Percentiles rank a stretch among this genome's conserved stretches.
Conservation (phyloP, 108 stramenopile species). For the Cyclotella kingstonii region DNA sequence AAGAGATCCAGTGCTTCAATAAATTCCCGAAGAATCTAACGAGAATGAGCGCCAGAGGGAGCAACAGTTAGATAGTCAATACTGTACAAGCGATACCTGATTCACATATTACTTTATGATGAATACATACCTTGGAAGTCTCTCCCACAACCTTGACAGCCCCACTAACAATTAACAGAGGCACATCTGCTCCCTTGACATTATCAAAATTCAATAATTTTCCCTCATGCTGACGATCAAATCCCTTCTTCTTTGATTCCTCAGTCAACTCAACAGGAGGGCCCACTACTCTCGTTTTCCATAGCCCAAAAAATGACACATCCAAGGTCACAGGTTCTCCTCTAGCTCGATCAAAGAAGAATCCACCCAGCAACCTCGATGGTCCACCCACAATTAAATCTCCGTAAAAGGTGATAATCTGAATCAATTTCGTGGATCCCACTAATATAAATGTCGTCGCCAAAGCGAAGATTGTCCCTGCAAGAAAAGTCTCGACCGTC, state of each 20-base stretch:
- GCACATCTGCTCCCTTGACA: constrained; percentile 36
- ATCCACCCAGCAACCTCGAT: constrained; percentile 75
- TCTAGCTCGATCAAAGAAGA: constrained; percentile 80
- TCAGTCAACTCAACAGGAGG: constrained; percentile 58
- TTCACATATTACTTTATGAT: background rate
- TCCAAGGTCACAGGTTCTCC: constrained; percentile 89
- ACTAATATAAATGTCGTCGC: constrained; percentile 92
- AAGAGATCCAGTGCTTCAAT: constrained; percentile 86
- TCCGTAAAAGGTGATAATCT: constrained; percentile 82
- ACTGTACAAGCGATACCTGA: background rate
- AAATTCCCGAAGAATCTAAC: constrained; percentile 53
- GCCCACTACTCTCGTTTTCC: constrained; percentile 83
- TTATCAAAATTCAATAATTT: constrained; percentile 51
- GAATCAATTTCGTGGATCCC: constrained; percentile 86
- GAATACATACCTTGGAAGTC: constrained; percentile 52
- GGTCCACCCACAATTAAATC: constrained; percentile 78
- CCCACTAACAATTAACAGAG: constrained; percentile 58
- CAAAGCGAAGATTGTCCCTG: constrained; percentile 88
- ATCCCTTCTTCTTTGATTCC: constrained; percentile 26
- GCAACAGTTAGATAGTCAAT: background rate
- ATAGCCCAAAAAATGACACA: constrained; percentile 60
- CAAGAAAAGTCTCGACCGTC: constrained; percentile 89
- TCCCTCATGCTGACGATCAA: constrained; percentile 8
- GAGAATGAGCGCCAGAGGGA: background rate
- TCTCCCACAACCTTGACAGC: constrained; percentile 71